Evolutionary conservation across 768 basidiomycete genomes (phyloP).

Genomic region (Lactarius quietus): DNA sequence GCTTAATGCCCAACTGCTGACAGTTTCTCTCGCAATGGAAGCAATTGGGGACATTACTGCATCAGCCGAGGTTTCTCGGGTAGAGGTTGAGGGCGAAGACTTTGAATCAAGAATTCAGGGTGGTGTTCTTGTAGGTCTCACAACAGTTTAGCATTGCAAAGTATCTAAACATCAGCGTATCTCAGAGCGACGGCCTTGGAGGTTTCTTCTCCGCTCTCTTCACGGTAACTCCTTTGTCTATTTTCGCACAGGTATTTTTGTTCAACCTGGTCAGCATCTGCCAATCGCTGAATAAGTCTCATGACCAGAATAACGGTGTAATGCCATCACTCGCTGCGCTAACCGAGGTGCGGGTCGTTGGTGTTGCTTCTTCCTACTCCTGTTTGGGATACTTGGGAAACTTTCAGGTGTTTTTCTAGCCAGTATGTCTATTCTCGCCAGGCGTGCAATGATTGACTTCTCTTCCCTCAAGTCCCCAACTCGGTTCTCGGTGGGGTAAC

Average conservation of each 20-base stretch:
- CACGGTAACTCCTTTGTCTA: slow-evolving; percentile 76
- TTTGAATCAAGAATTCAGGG: slow-evolving; percentile 85
- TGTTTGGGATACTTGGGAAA: slow-evolving; percentile 80
- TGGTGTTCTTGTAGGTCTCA: slow-evolving; percentile 56
- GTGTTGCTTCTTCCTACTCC: slow-evolving; percentile 75
- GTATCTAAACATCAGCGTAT: too few species aligned
- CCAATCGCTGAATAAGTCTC: neutral
- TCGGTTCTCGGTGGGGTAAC: slow-evolving; percentile 83
- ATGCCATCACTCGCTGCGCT: slow-evolving; percentile 81
- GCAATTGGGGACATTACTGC: slow-evolving; percentile 84
- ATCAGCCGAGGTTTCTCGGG: slow-evolving; percentile 74
- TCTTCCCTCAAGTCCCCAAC: slow-evolving; percentile 54
- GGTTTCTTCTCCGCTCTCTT: slow-evolving; percentile 78
- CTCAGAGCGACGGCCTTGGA: slow-evolving; percentile 70
- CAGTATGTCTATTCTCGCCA: slow-evolving; percentile 37
- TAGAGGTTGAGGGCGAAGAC: slow-evolving; percentile 66
- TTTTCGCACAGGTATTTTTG: slow-evolving; percentile 58
- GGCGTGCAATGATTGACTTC: neutral
- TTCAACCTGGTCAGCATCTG: neutral
- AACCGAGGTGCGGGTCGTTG: slow-evolving; percentile 74
- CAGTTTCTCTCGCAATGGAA: slow-evolving; percentile 76
- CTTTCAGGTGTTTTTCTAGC: slow-evolving; percentile 81
- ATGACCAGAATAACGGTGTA: slow-evolving; percentile 68
- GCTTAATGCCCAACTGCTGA: neutral
- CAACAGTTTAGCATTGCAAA: neutral